Conservation (phyloP, 768 basidiomycete species). For the Podaxis sp. region DNA sequence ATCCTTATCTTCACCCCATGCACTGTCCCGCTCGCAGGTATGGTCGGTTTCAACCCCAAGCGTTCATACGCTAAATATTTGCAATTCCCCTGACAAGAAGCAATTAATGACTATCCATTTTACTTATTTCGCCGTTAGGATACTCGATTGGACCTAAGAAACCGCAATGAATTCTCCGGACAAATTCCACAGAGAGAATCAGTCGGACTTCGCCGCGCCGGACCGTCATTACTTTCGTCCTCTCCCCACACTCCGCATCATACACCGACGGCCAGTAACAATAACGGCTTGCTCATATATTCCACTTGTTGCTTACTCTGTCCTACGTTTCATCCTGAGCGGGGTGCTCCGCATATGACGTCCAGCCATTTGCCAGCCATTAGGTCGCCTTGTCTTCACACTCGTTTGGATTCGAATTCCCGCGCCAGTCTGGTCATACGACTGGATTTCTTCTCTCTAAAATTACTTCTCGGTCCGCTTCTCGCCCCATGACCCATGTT, state of each 20-base stretch:
- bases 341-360: neutral
- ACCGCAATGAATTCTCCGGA: neutral
- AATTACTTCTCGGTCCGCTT: constrained; percentile 12
- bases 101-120: neutral
- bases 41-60: neutral
- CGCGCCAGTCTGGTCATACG: constrained; percentile 1
- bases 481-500: constrained; percentile 2
- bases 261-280: neutral
- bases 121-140: neutral
- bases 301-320: neutral
- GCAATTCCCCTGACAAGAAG: neutral
- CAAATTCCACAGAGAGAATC: neutral
- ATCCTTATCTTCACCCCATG: no score
- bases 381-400: neutral
- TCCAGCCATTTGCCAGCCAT: neutral
- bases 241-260: neutral
- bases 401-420: neutral
- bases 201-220: neutral
- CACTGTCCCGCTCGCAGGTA: neutral
- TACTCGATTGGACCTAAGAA: neutral
- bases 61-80: neutral
- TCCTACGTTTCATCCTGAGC: neutral
- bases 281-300: neutral
- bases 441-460: constrained; percentile 9
- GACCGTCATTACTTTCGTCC: neutral